Conservation (phyloP, 2,329 filamentous ascomycete genomes). For the Aspergillus puulaauensis region DNA sequence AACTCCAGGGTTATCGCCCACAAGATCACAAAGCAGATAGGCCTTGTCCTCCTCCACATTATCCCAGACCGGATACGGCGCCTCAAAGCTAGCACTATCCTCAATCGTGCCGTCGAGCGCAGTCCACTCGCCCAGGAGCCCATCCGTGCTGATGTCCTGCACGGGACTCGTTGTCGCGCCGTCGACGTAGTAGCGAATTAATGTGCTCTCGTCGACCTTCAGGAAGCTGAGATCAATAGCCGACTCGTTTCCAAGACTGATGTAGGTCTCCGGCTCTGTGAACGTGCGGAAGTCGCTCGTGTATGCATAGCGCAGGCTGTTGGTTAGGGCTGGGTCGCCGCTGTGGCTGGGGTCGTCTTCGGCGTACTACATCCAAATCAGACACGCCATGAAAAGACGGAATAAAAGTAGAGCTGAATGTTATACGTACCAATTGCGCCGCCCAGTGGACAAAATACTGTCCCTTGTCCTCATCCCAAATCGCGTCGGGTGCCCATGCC, state of each 20-base stretch:
- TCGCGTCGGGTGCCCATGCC: slow-evolving; percentile 18
- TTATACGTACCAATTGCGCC: slow-evolving; percentile 6
- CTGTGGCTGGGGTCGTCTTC: slow-evolving; percentile 9
- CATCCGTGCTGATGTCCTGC: slow-evolving; percentile 12
- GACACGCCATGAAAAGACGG: not conserved
- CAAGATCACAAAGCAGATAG: slow-evolving; percentile 12
- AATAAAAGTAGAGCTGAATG: no score
- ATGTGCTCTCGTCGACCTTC: slow-evolving; percentile 1
- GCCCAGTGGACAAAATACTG: slow-evolving; percentile 20
- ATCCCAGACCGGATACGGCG: slow-evolving; percentile 16
- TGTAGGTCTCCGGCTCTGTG: slow-evolving; percentile 10
- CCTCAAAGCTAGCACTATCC: slow-evolving; percentile 12
- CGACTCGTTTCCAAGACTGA: not conserved
- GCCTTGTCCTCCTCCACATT: slow-evolving; percentile 10
- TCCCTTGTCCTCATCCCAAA: slow-evolving; percentile 14
- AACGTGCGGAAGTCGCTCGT: slow-evolving; percentile 18
- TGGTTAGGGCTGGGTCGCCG: slow-evolving; percentile 2
- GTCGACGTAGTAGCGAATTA: slow-evolving; percentile 14
- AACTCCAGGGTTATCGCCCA: slow-evolving; percentile 10
- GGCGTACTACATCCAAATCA: slow-evolving; percentile 7
- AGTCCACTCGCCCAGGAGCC: slow-evolving; percentile 15
- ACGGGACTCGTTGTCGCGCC: slow-evolving; percentile 4
- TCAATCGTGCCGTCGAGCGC: not conserved
- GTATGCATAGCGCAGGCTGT: slow-evolving; percentile 15
- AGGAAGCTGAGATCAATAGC: slow-evolving; percentile 15